Base-by-base conservation (phyloP, 129 eudicot genomes). In the Erigeron canadensis region DNA sequence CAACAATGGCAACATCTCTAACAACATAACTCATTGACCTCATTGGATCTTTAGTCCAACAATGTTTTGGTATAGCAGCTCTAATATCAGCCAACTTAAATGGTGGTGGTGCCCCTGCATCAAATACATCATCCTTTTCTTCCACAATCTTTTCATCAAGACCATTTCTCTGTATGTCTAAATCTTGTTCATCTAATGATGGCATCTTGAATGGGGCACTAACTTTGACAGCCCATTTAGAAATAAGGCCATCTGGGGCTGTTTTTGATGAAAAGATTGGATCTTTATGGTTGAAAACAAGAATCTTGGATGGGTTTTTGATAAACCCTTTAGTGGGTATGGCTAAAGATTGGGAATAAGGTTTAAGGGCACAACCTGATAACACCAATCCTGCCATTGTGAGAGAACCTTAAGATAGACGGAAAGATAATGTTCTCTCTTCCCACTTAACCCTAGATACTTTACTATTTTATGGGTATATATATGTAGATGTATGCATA, bases 1-100 rank as follows among this genome's bases (percentile, higher is more conserved):
- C 37, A 41, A 85, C 84, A 82, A 82, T 67, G 12, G 69, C 82
- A 63, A 85, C 80, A 81, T 88, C 95, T 56, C 95, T 88, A 11
- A 42, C 66, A 50, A 88, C 95, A 79, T 82, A 88, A 76, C 87
- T 81, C 85, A 88, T 81, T 21, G 96, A 88, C 77, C 71, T 83
- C 87, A 80, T 64, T 48, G 96, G 79, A 63, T 88, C 79, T 46
- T 86, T 88, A 6, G 83, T 87, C 91, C 91, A 86, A 60, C 91
- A 88, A 79, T 86, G 89, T 70, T 84, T 81, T 1, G 95, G 90
- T 57, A 88, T 85, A 16, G 95, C 86, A 44, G 84, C 85, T 50
- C 81, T 72, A 69, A 88, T 72, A 47, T 88, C 89, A 45, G 77
- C 19, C 80, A 88, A 72, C 56, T 84, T 88, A 71, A 88, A 88